phyloP scores from a whole-genome alignment of 768 basidiomycete genomes.

The Termitomyces sp. region DNA sequence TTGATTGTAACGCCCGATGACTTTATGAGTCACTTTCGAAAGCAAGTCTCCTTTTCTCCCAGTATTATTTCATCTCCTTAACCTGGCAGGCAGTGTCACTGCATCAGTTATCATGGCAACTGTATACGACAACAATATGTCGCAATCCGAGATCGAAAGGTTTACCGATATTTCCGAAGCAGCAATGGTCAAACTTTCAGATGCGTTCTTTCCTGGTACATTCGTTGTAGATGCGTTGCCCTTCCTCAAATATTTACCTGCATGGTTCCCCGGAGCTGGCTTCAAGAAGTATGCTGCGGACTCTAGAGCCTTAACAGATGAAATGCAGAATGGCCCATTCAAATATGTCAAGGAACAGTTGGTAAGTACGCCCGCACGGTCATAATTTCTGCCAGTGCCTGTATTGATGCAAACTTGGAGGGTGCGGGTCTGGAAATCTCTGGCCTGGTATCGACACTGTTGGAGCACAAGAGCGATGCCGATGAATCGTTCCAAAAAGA shows the following conservation, averaged over 20 bases:
- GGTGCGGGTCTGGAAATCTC: conserved; percentile 2
- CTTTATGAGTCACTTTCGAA: conserved; percentile 10
- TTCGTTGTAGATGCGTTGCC: conserved; percentile 24
- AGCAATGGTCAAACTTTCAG: conserved; percentile 7
- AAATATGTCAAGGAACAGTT: conserved; percentile 13
- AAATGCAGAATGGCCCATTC: conserved; percentile 14
- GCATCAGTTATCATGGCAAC: conserved; percentile 18
- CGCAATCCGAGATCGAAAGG: conserved; percentile 17
- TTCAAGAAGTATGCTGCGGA: conserved; percentile 20
- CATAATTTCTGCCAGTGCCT: background rate
- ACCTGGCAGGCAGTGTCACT: conserved; percentile 1
- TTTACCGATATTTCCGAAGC: conserved; percentile 20
- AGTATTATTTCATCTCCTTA: background rate
- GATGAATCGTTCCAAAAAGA: conserved; percentile 1
- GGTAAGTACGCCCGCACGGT: conserved; percentile 7
- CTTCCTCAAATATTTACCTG: conserved; percentile 28
- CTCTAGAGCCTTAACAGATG: conserved; percentile 3
- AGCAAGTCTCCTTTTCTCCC: background rate
- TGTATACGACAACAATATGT: conserved; percentile 25
- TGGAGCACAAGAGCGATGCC: background rate
- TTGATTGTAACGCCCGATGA: conserved; percentile 16
- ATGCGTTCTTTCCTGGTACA: conserved; percentile 18
- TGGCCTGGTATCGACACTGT: conserved; percentile 7
- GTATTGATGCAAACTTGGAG: background rate
- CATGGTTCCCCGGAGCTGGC: conserved; percentile 30